Conservation (phyloP, 2,329 filamentous ascomycete species). For the Aspergillus fumigatus region DNA sequence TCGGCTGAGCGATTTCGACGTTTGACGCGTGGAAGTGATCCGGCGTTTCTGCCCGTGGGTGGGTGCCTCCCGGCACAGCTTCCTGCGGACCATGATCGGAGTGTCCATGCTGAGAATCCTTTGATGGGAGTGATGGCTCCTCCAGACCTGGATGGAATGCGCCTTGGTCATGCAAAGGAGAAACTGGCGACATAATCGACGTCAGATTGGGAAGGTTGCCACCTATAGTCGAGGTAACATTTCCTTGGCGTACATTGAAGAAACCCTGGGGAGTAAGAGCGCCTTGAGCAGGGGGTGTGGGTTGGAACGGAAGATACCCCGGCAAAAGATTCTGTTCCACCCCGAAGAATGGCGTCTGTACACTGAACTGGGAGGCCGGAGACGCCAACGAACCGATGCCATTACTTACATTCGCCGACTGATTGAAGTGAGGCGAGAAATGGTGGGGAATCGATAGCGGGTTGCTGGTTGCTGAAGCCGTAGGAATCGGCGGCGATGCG, state of each 20-base stretch:
- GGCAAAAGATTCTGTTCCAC: conserved; percentile 56
- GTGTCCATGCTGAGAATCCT: conserved; percentile 23
- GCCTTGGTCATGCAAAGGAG: conserved; percentile 55
- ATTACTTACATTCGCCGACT: conserved; percentile 60
- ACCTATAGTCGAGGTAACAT: conserved; percentile 56
- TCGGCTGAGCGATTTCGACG: conserved; percentile 56
- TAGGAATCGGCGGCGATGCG: conserved; percentile 78
- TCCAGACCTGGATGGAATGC: conserved; percentile 31
- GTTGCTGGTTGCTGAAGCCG: conserved; percentile 71
- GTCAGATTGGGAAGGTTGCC: conserved; percentile 40
- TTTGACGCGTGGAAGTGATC: conserved; percentile 41
- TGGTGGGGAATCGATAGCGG: conserved; percentile 57
- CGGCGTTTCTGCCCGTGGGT: conserved; percentile 28
- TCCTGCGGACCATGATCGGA: conserved; percentile 26
- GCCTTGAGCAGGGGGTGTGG: conserved; percentile 50
- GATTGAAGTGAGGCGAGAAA: conserved; percentile 58
- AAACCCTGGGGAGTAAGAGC: conserved; percentile 42
- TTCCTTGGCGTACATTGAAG: conserved; percentile 35
- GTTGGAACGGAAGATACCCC: conserved; percentile 63
- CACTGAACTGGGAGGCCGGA: conserved; percentile 62
- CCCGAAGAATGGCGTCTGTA: conserved; percentile 55
- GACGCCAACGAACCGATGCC: conserved; percentile 64
- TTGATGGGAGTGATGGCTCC: conserved; percentile 14
- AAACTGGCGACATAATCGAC: conserved; percentile 58
- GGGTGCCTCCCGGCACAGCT: conserved; percentile 17